Conservation (phyloP, 805 yeast species). For the Soucietia sequanensis region DNA sequence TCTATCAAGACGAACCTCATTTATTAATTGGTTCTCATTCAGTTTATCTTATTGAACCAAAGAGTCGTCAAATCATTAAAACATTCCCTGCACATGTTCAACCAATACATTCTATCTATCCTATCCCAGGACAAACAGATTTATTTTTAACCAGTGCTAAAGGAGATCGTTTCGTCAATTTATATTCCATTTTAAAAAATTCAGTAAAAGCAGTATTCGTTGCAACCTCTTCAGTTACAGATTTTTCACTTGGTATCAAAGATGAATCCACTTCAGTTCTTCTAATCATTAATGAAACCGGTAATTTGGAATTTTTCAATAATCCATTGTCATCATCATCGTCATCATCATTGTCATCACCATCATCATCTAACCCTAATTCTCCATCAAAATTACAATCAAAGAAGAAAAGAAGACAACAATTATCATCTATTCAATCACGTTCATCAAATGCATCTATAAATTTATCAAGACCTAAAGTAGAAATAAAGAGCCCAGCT, state of each 20-base stretch:
- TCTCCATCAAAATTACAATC: conserved; percentile 14
- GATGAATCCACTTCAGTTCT: conserved; percentile 34
- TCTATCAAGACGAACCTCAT: conserved; percentile 35
- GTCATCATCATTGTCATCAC: no score
- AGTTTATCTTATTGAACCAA: conserved; percentile 50
- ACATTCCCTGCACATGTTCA: conserved; percentile 77
- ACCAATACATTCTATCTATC: conserved; percentile 53
- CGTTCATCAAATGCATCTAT: conserved; percentile 49
- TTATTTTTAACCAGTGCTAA: conserved; percentile 68
- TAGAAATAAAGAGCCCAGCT: conserved; percentile 28
- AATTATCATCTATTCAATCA: conserved; percentile 42
- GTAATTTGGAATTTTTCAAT: conserved; percentile 67
- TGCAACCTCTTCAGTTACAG: conserved; percentile 59
- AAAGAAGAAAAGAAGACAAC: conserved; percentile 47
- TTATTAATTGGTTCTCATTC: conserved; percentile 68
- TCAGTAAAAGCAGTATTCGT: conserved; percentile 60
- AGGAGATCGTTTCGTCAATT: conserved; percentile 79
- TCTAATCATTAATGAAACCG: conserved; percentile 70
- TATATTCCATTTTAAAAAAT: conserved; percentile 50
- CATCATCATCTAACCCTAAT: conserved; percentile 3
- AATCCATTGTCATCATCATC: conserved; percentile 46
- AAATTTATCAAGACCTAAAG: conserved; percentile 46
- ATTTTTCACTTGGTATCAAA: conserved; percentile 38
- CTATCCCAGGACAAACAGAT: conserved; percentile 34
- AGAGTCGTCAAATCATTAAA: conserved; percentile 37